Base-by-base conservation (phyloP, 352 stramenopile species). In the Globisporangium takayamanum region DNA sequence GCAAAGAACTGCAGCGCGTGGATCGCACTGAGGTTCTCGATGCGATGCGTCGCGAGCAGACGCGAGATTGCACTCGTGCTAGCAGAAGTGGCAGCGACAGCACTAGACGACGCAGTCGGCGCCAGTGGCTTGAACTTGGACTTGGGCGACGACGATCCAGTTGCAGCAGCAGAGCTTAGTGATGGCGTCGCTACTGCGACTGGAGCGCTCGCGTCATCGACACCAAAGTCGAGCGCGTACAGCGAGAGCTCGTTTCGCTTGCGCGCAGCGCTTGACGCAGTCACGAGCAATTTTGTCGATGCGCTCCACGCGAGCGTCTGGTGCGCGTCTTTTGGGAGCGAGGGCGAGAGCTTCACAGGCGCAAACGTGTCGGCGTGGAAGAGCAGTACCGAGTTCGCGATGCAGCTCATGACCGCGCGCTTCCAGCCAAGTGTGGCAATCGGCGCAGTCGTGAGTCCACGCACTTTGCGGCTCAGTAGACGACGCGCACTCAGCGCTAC, bases 1-100 rank as follows among this genome's bases (percentile, higher is more conserved):
- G 62, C 60, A 6, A 76, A 20, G 47, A 81, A 72, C 33, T 55
- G 62, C n/a, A 57, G 53, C 20, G 55, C 55, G 28, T 67, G 63
- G 30, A 79, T 53, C 20, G 14, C 52, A 14, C 20, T 60, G 37
- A 59, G 16, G 41, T 14, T 26, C 46, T 7, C 2, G 16, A 63
- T 25, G 12, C 25, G 41, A 18, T 62, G 54, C 5, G 22, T 63
- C 5, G 39, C 50, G 18, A 69, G 26, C 37, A 56, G 44, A 25
- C 50, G n/a, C 5, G 54, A 51, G 30, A 58, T 56, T 2, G 25
- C 36, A 46, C 26, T 55, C 14, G 20, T 52, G 47, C 47, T 30
- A 26, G 8, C 18, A 50, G 45, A 15, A 0, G 42, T 20, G 1
- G 16, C 45, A 1, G 3, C 10, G 11, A n/a, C 8, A 5, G 47